Base-by-base conservation (phyloP, 179 eudicot genomes). In the Heliamphora pulchella region DNA sequence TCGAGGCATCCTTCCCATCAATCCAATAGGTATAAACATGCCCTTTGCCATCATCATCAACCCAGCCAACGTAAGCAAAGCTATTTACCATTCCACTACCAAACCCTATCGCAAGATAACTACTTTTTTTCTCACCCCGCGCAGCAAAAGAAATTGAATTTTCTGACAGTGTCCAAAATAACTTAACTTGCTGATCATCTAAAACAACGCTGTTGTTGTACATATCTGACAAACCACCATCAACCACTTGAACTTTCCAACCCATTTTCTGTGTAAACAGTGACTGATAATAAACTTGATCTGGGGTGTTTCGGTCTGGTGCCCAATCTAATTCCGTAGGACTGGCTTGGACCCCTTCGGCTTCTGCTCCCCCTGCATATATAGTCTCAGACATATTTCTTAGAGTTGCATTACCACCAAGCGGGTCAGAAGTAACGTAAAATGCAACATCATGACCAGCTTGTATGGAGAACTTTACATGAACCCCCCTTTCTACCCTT, bases 381-480 rank as follows among this genome's bases (percentile, higher is more conserved):
- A 92, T 84, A 77, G 88, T 92, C 87, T 93, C 98, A 8, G 91
- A 83, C 79, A 63, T 69, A 82, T 95, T 95, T 84, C 98, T 91
- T 41, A 84, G 57, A 31, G 98, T 95, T 62, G 95, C 97, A 86
- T 95, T 95, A 73, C 98, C 98, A 78, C 98, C 98, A 66, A 95
- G 81, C 0, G 91, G 91, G 58, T 95, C 97, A 59, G 98, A 95
- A 31, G 98, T 93, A 59, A 95, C 80, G 78, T 95, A 95, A n/a
- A 95, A 82, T 20, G 98, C 90, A 78, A 95, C 98, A 86, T 93
- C 95, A 83, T 95, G 98, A 62, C 98, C 98, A 9, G 98, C 98
- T 86, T 95, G 98, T 74, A 95, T 92, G 0, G 98, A 91, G 77
- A 95, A 95, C 82, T 87, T 93, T 69, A 95, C 97, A 4, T 84